phyloP scores from a whole-genome alignment of 306 rosid genomes.

The Herpetospermum pedunculosum region DNA sequence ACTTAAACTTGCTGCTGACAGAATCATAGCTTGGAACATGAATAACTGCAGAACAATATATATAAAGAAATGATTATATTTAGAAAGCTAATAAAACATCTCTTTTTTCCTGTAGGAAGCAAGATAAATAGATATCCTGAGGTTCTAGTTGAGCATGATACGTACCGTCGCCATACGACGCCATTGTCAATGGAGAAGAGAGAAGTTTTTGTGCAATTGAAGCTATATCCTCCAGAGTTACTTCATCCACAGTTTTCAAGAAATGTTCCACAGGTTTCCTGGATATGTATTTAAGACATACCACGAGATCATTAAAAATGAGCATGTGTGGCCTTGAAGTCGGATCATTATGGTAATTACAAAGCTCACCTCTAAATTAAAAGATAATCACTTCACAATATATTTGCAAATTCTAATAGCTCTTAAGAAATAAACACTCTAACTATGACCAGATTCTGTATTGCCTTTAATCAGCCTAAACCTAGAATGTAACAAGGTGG shows the following conservation, averaged over 20 bases:
- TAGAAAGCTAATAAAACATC: neutral
- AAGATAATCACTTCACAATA: neutral
- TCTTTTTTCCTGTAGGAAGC: neutral
- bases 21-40: slow-evolving; percentile 67
- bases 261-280: slow-evolving; percentile 73
- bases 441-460: neutral
- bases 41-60: slow-evolving; percentile 40
- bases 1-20: slow-evolving; percentile 56
- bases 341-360: neutral
- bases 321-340: neutral
- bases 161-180: slow-evolving; percentile 87
- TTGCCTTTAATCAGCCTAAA: neutral
- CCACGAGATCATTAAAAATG: neutral
- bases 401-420: neutral
- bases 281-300: neutral
- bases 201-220: slow-evolving; percentile 65
- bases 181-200: slow-evolving; percentile 86
- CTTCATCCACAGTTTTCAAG: slow-evolving; percentile 69
- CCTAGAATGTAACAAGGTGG: neutral
- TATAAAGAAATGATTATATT: neutral
- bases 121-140: neutral
- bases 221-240: slow-evolving; percentile 49
- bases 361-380: neutral
- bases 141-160: neutral
- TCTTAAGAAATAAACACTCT: neutral